Conservation (phyloP, 2,329 filamentous ascomycete genomes). For the Alternaria consortialis region DNA sequence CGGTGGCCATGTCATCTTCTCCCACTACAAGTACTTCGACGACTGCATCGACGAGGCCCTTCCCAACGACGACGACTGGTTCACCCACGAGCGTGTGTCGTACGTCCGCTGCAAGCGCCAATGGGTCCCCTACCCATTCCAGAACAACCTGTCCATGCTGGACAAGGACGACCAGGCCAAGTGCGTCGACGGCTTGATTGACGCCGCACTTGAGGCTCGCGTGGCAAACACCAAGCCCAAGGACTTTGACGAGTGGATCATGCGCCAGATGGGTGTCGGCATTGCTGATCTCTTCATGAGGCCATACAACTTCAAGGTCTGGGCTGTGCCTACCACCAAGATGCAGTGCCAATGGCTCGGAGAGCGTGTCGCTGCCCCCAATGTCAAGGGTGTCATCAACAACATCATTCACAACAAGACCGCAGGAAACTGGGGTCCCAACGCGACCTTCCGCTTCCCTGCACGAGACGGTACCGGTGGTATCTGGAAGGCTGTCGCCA, state of each 20-base stretch:
- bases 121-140: slow-evolving; percentile 99
- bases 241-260: slow-evolving; percentile 98
- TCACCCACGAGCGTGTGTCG: slow-evolving; percentile 96
- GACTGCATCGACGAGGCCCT: slow-evolving; percentile 98
- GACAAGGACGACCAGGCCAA: slow-evolving; percentile 96
- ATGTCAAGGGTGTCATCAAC: slow-evolving; percentile 90
- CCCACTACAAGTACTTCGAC: slow-evolving; percentile 99
- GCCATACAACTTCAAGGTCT: slow-evolving; percentile 99
- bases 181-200: slow-evolving; percentile 94
- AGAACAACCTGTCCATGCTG: slow-evolving; percentile 99
- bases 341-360: slow-evolving; percentile 99
- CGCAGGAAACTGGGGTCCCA: slow-evolving; percentile 97
- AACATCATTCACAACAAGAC: slow-evolving; percentile 97
- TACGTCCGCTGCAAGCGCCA: slow-evolving; percentile 96
- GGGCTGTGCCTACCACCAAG: slow-evolving; percentile 98
- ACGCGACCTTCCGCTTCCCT: slow-evolving; percentile 98
- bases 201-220: slow-evolving; percentile 86
- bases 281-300: slow-evolving; percentile 98
- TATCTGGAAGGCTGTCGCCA: slow-evolving; percentile 97
- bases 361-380: slow-evolving; percentile 95
- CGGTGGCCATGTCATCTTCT: slow-evolving; percentile 98
- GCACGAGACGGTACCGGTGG: slow-evolving; percentile 94
- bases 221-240: slow-evolving; percentile 91
- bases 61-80: slow-evolving; percentile 94
- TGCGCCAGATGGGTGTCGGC: slow-evolving; percentile 88